Evolutionary conservation across 257 asterid genomes (phyloP).

Genomic region (Nicotiana tabacum): DNA sequence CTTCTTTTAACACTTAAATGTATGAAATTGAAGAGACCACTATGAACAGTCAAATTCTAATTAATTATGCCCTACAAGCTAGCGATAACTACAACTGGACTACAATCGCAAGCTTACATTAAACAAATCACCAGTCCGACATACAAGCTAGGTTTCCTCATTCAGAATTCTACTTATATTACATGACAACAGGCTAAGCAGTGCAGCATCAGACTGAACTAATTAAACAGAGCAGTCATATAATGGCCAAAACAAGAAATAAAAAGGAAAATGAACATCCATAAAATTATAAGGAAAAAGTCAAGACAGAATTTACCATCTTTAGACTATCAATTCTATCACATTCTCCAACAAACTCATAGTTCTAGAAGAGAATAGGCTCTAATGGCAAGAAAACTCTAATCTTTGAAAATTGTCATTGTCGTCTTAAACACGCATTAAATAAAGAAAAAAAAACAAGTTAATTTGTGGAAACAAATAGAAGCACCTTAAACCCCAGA

Average conservation of each 20-base stretch:
- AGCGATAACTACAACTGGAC: too few species aligned
- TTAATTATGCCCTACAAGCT: too few species aligned
- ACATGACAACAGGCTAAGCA: background rate
- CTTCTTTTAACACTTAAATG: background rate
- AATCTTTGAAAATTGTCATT: too few species aligned
- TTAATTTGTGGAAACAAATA: background rate
- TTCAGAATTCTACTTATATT: background rate
- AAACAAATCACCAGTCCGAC: background rate
- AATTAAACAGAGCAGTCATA: too few species aligned
- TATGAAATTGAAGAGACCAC: background rate
- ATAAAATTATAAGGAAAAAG: background rate
- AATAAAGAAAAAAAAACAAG: background rate
- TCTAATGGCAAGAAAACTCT: too few species aligned
- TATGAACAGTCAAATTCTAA: too few species aligned
- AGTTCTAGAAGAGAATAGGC: background rate
- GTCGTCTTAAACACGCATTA: too few species aligned
- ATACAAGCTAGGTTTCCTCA: background rate
- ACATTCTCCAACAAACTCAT: background rate
- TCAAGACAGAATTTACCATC: background rate
- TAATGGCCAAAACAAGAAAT: too few species aligned
- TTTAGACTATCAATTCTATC: background rate
- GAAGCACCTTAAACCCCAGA: conserved; percentile 76
- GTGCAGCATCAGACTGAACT: background rate
- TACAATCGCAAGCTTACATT: background rate
- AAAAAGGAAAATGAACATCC: too few species aligned